These are phyloP conservation scores for Gilbertella persicaria DNA, from an alignment of 371 early-diverging fungal species.

Conservation along the genomic window DNA sequence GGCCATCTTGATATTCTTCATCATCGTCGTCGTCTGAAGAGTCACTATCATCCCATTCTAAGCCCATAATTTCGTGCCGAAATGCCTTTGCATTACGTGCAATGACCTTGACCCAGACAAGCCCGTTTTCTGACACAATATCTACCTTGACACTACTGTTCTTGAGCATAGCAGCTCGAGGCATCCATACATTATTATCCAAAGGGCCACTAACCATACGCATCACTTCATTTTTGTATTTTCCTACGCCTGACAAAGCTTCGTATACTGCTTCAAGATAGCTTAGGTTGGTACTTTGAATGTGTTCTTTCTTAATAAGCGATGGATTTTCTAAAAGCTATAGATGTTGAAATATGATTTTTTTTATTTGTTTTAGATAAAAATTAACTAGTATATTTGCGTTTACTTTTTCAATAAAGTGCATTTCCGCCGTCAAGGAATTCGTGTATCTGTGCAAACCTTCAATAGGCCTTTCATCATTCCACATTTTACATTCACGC, in stretches of 20 bases:
- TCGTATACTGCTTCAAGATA: slow-evolving; percentile 50
- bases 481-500: slow-evolving; percentile 17
- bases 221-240: slow-evolving; percentile 33
- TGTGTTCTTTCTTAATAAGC: slow-evolving; percentile 38
- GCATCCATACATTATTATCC: slow-evolving; percentile 25
- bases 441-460: slow-evolving; percentile 24
- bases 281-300: slow-evolving; percentile 45
- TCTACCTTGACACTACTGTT: slow-evolving; percentile 46
- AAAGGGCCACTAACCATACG: slow-evolving; percentile 25
- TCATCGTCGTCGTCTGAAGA: slow-evolving; percentile 10
- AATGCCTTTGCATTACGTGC: slow-evolving; percentile 53
- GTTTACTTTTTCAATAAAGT: slow-evolving; percentile 25
- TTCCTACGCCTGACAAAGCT: slow-evolving; percentile 24
- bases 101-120: slow-evolving; percentile 60
- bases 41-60: slow-evolving; percentile 29
- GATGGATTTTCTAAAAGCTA: slow-evolving; percentile 36
- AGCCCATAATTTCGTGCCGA: slow-evolving; percentile 50
- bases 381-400: neutral
- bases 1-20: slow-evolving; percentile 25
- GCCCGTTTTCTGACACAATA: slow-evolving; percentile 48
- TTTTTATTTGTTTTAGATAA: neutral
- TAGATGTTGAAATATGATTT: neutral
- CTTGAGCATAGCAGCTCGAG: slow-evolving; percentile 32
- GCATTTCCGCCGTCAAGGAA: slow-evolving; percentile 21
- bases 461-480: slow-evolving; percentile 18